Base-by-base conservation (phyloP, 257 asterid species). In the Ehretia macrophylla region DNA sequence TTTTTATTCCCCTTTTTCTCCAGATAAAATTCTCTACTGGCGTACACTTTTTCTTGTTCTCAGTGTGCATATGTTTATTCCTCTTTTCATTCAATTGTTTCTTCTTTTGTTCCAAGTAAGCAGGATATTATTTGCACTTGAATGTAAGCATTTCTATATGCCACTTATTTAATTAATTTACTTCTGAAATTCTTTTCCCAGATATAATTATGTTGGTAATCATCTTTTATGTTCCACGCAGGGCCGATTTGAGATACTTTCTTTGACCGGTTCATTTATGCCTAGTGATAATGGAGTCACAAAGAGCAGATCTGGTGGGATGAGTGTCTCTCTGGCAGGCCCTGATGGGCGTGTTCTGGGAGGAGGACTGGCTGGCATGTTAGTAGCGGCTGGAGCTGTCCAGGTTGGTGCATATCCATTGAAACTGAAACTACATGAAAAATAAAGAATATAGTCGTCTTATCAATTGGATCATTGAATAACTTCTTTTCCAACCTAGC, bases 301-400 rank as follows among this genome's bases (percentile, higher is more conserved):
- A 14, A 87, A 85, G 71, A 81, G 94, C 75, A 75, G 94, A 78
- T 85, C 98, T 16, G 98, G 98, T 46, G 98, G 98, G 51, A 65
- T 91, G 89, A 85, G 95, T 37, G 91, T 91, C 66, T 82, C 88
- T 62, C 77, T 91, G 45, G 95, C 94, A 2, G 92, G 94, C 56
- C 92, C 96, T 11, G 95, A 91, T 71, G 96, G 98, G 39, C 96
- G 86, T n/a, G 96, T 91, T 51, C 71, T 91, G 20, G 98, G 98
- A 5, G 98, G 96, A 68, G 98, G 95, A 21, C 85, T 91, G 64
- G 98, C 94, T 18, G 98, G 98, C 68, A 80, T 87, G 90, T 76
- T 90, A 56, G 75, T 90, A 17, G 96, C 98, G 4, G 87, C 89
- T 23, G 88, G 87, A 56, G 82, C 96, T 14, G 77, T 90, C 71